Base-by-base conservation (phyloP, 2,329 filamentous ascomycete genomes). In the Fusarium sp. region DNA sequence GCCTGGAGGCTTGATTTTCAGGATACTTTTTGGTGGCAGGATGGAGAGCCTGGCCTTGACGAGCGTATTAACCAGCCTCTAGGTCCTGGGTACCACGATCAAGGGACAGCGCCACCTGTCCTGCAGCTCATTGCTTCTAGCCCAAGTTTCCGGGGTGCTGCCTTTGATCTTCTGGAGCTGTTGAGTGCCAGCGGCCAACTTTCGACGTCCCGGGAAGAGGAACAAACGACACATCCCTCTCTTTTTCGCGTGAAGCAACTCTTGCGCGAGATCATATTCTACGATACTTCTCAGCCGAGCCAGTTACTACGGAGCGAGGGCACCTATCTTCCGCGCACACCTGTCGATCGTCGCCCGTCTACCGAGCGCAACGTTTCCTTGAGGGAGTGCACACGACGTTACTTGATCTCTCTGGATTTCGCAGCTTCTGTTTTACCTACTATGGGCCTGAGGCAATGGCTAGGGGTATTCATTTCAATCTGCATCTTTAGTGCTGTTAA, bases 11-110 rank as follows among this genome's bases (percentile, higher is more conserved):
- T 88, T 7, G 88, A 90, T 74, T 89, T 88, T 63, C 83, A 87
- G 38, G 88, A 90, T 72, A 84, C 83, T 4, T 90, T 90, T 75
- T 90, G 88, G 88, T 88, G 87, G 86, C 87, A 85, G 22, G 87
- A 88, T 52, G 76, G 76, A 54, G 85, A 88, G 70, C 79, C 87
- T 31, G 84, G 79, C 48, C 67, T 79, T n/a, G 70, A 67, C 45
- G 76, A 76, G 51, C 75, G 75, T n/a, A 61, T 75, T 33, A 63
- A 69, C 35, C 68, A 63, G 38, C 35, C 63, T 52, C 49, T 62
- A 24, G 67, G 66, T 18, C 69, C 66, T 10, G 39, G 63, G n/a
- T 54, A 68, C 5, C 49, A 66, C 22, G 75, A 77, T 64, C 76
- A 82, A 17, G 82, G 84, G 18, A 81, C 83, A 35, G 80, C 86